Percentiles rank a stretch among this genome's conserved stretches.
Conservation (phyloP, 2,329 filamentous ascomycete genomes). For the Aplosporella prunicola region DNA sequence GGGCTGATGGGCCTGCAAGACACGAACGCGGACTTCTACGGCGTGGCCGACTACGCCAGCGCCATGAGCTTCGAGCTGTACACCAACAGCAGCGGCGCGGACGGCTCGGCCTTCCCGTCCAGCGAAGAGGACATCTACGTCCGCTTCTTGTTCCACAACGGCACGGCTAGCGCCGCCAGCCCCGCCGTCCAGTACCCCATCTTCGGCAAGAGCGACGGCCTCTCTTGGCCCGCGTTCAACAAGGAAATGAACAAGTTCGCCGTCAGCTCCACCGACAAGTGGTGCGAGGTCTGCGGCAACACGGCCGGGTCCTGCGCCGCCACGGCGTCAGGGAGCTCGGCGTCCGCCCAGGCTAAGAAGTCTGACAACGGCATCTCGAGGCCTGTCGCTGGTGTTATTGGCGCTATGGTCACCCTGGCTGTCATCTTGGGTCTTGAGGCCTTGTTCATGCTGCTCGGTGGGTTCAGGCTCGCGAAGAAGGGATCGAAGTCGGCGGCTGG, state of each 20-base stretch:
- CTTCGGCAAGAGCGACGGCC: slow-evolving; percentile 46
- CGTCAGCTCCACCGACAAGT: slow-evolving; percentile 53
- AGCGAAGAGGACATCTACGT: slow-evolving; percentile 43
- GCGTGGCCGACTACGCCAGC: slow-evolving; percentile 74
- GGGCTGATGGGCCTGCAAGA: slow-evolving; percentile 44
- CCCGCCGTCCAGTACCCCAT: slow-evolving; percentile 48
- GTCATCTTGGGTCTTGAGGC: slow-evolving; percentile 40
- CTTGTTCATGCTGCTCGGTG: slow-evolving; percentile 12
- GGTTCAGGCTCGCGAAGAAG: slow-evolving; percentile 12
- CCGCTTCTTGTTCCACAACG: slow-evolving; percentile 55
- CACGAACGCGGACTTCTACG: slow-evolving; percentile 55
- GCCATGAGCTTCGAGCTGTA: slow-evolving; percentile 70
- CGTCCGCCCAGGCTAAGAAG: slow-evolving; percentile 1
- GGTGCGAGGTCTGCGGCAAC: slow-evolving; percentile 71
- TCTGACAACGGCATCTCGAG: slow-evolving; percentile 46
- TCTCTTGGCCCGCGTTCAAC: slow-evolving; percentile 64
- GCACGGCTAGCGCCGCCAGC: slow-evolving; percentile 39
- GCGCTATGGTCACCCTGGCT: slow-evolving; percentile 57
- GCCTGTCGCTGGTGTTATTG: slow-evolving; percentile 72
- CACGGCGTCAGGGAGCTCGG: slow-evolving; percentile 23
- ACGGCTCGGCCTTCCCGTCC: slow-evolving; percentile 32
- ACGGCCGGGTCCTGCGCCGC: slow-evolving; percentile 55
- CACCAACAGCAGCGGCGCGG: slow-evolving; percentile 34
- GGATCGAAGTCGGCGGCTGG: too few species aligned
- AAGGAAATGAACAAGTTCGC: slow-evolving; percentile 55